Evolutionary conservation across 1,284 basidiomycete genomes (phyloP).

Genomic region (Ustilago bromivora): DNA sequence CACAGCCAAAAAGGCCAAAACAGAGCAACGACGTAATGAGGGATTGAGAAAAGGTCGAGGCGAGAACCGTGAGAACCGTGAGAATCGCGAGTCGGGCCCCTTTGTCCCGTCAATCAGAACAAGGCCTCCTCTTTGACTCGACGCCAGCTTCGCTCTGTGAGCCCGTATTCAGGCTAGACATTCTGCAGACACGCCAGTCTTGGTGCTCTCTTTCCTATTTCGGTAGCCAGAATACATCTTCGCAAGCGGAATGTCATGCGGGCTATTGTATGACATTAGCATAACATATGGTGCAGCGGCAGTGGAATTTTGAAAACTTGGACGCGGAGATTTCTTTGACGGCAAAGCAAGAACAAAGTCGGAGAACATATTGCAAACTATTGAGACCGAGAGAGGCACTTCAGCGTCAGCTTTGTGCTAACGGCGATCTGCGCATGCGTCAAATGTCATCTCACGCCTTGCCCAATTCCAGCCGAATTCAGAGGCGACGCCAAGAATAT

Average conservation of each 20-base stretch:
- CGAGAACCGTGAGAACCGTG: too few species aligned
- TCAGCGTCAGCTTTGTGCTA: background rate
- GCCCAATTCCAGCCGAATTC: background rate
- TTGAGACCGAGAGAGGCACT: background rate
- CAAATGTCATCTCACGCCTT: background rate
- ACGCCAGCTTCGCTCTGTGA: background rate
- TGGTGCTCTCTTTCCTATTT: too few species aligned
- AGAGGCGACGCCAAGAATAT: background rate
- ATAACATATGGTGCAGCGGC: background rate
- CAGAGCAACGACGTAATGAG: background rate
- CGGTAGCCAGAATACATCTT: background rate
- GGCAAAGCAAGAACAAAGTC: background rate
- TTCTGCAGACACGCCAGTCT: too few species aligned
- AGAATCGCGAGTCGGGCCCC: background rate
- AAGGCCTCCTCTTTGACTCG: background rate
- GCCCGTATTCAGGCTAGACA: background rate
- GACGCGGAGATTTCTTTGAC: background rate
- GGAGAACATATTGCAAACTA: background rate
- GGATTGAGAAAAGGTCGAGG: too few species aligned
- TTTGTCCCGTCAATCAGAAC: background rate
- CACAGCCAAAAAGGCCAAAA: conserved; percentile 1
- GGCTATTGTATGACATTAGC: too few species aligned
- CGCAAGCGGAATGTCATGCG: background rate
- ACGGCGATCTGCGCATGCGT: conserved; percentile 13
- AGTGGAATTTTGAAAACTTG: background rate